phyloP scores from a whole-genome alignment of 805 yeast genomes.

The Barnettozyma salicaria region DNA sequence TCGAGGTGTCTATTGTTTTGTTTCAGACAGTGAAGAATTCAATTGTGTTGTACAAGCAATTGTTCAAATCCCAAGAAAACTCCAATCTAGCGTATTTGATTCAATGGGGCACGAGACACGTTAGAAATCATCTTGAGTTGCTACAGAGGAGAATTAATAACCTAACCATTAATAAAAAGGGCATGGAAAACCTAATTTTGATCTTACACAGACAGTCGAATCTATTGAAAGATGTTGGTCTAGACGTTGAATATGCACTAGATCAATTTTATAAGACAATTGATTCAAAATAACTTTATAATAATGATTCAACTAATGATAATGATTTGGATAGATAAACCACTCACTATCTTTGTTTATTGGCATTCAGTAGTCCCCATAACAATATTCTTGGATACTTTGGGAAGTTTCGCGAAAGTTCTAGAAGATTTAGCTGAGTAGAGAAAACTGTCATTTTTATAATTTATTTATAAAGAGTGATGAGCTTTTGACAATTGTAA shows the following conservation, averaged over 20 bases:
- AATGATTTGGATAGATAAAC: no score
- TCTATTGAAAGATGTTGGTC: conserved; percentile 56
- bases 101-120: conserved; percentile 65
- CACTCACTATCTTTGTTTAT: no score
- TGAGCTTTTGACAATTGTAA: not conserved
- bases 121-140: conserved; percentile 50
- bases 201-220: conserved; percentile 53
- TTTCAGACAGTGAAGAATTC: conserved; percentile 59
- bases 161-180: conserved; percentile 45
- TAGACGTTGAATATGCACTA: conserved; percentile 49
- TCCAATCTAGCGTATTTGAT: conserved; percentile 9
- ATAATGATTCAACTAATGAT: no score
- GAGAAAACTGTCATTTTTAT: no score
- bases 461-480: not conserved
- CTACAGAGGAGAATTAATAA: conserved; percentile 66
- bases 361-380: no score
- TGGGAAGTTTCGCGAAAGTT: conserved; percentile 5
- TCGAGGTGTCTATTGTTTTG: conserved; percentile 56
- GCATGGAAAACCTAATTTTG: conserved; percentile 49
- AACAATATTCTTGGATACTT: no score
- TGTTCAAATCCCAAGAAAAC: conserved; percentile 37
- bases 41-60: conserved; percentile 43
- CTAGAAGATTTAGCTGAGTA: no score
- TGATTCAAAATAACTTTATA: conserved; percentile 12
- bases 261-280: conserved; percentile 23